Base-by-base conservation (phyloP, 768 basidiomycete species). In the Obba rivulosa region DNA sequence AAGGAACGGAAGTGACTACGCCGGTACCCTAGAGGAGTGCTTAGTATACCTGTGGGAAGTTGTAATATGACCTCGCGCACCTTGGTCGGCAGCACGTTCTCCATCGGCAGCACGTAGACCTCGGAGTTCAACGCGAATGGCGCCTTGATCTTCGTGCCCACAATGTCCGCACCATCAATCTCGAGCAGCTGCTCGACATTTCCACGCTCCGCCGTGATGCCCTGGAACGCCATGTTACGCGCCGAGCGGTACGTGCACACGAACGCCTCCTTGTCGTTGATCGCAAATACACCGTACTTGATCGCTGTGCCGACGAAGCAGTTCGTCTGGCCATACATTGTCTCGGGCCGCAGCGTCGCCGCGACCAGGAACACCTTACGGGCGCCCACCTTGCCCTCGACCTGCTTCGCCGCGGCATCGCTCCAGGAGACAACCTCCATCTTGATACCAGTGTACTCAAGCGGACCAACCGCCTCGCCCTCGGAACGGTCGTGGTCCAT, bases 271-370 rank as follows among this genome's bases (percentile, higher is more conserved):
- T 80, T 76, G 67, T 87, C 86, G 62, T 87, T 90, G 45, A 83
- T 78, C n/a, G 86, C 83, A 65, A 87, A 98, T 28, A 99, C 70
- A 34, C 92, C 93, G 62, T 99, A 99, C 54, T 89, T 92, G 71
- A 98, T 83, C 37, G 74, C 67, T 0, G 91, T 81, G 34, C 92
- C 91, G 45, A 99, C 93, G 64, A 93, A 99, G 67, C 93, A 93
- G 65, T 98, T 98, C 2, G 94, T 98, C 69, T 98, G 94, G 20
- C 95, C 96, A 64, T 97, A 95, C 96, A 97, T 95, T 0, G 96
- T 99, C 69, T 99, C 96, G 0, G 96, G 91, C 37, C 96, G 79
- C 49, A 99, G 73, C 2, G 96, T 97, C 17, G 95, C 96, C 40
- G 96, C 92, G n/a, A 96, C 91, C 61, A 99, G 70, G 68, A 74